Evolutionary conservation across 2,329 filamentous ascomycete species (phyloP).

Genomic region (Trichoderma sp.): DNA sequence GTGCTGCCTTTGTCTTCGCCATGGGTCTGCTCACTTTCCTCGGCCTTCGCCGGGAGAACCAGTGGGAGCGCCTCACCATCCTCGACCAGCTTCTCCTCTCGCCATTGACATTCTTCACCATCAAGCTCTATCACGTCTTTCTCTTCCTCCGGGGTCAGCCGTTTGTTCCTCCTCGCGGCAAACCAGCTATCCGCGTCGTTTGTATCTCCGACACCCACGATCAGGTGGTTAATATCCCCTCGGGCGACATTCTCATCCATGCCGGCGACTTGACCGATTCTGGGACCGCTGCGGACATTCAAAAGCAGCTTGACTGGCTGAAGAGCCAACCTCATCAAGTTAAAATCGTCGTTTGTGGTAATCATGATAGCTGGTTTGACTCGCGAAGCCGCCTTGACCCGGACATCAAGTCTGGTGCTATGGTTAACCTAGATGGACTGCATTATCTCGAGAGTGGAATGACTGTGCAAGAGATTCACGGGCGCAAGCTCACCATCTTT

Average conservation of each 20-base stretch:
- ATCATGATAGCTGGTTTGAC: conserved; percentile 88
- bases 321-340: conserved; percentile 67
- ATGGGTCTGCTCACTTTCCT: conserved; percentile 47
- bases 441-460: conserved; percentile 72
- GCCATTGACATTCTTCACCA: conserved; percentile 62
- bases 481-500: conserved; percentile 60
- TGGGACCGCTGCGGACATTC: conserved; percentile 70
- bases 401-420: conserved; percentile 50
- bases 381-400: conserved; percentile 54
- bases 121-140: conserved; percentile 61
- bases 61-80: conserved; percentile 50
- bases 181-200: conserved; percentile 67
- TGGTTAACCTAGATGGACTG: conserved; percentile 64
- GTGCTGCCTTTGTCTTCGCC: background rate
- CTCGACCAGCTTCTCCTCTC: conserved; percentile 65
- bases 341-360: conserved; percentile 81
- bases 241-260: conserved; percentile 83
- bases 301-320: conserved; percentile 83
- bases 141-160: conserved; percentile 65
- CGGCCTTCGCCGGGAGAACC: conserved; percentile 45
- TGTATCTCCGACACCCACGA: conserved; percentile 90
- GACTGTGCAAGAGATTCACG: conserved; percentile 60
- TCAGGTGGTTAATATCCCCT: conserved; percentile 58
- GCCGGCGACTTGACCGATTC: conserved; percentile 78
- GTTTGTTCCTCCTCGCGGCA: conserved; percentile 53